Conservation (phyloP, 2,329 filamentous ascomycete genomes). For the Esteya vermicola region DNA sequence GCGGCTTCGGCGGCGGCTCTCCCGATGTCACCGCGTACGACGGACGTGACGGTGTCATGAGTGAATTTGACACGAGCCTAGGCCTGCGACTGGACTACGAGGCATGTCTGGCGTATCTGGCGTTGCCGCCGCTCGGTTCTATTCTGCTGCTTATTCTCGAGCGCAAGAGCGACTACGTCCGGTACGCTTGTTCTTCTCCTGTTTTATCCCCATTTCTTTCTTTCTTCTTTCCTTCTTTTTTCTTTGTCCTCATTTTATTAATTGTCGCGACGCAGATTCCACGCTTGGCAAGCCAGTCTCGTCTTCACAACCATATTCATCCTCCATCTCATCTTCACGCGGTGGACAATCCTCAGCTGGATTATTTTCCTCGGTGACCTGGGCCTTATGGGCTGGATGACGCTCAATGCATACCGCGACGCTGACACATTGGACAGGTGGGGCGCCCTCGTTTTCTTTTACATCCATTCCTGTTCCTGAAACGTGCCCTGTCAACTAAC, state of each 20-base stretch:
- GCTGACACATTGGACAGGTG: slow-evolving; percentile 53
- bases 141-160: slow-evolving; percentile 76
- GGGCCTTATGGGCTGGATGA: slow-evolving; percentile 60
- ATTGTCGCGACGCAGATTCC: slow-evolving; percentile 48
- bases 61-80: slow-evolving; percentile 83
- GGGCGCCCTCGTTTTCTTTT: neutral
- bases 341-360: slow-evolving; percentile 76
- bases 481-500: slow-evolving; percentile 14
- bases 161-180: slow-evolving; percentile 92
- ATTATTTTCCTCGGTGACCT: slow-evolving; percentile 65
- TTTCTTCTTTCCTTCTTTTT: neutral
- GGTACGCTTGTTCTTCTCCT: slow-evolving; percentile 35
- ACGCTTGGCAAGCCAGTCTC: slow-evolving; percentile 88
- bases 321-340: slow-evolving; percentile 73
- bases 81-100: slow-evolving; percentile 80
- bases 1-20: slow-evolving; percentile 10
- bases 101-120: slow-evolving; percentile 76
- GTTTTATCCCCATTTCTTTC: neutral
- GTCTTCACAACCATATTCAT: slow-evolving; percentile 64
- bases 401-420: slow-evolving; percentile 70
- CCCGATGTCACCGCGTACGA: slow-evolving; percentile 13
- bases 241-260: neutral
- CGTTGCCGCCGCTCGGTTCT: slow-evolving; percentile 72
- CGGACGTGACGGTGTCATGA: slow-evolving; percentile 41
- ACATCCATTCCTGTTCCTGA: neutral